Evolutionary conservation across 306 rosid species (phyloP).

Genomic region (Cicer cuneatum): DNA sequence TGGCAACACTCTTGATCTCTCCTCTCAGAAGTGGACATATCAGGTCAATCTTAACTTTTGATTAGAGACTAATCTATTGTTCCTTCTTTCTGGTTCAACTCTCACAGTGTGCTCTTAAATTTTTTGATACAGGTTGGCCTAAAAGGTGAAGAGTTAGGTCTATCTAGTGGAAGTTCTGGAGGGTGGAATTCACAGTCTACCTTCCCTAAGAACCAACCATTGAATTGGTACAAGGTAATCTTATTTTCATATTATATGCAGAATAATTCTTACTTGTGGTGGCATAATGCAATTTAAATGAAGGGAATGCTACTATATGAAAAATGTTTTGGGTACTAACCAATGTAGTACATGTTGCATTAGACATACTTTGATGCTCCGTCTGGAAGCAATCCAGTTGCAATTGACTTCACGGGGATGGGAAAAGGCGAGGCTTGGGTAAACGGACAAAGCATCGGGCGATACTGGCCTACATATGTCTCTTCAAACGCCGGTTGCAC

Average conservation of each 20-base stretch:
- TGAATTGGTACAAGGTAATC: constrained; percentile 94
- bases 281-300: constrained; percentile 8
- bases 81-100: constrained; percentile 20
- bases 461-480: constrained; percentile 80
- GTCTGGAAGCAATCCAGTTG: constrained; percentile 79
- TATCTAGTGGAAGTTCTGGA: constrained; percentile 67
- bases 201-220: constrained; percentile 79
- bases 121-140: constrained; percentile 78
- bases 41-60: constrained; percentile 64
- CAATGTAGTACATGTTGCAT: constrained; percentile 40
- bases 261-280: background rate
- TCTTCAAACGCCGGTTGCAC: constrained; percentile 66
- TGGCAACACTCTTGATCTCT: constrained; percentile 71
- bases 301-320: background rate
- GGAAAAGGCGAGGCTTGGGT: constrained; percentile 99
- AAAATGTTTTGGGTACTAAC: constrained; percentile 41
- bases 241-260: background rate
- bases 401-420: constrained; percentile 87
- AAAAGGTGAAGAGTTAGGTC: constrained; percentile 76
- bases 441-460: constrained; percentile 95
- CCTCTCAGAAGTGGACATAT: constrained; percentile 88
- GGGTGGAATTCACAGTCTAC: constrained; percentile 69
- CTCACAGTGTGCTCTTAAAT: constrained; percentile 15
- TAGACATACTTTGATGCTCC: constrained; percentile 82
- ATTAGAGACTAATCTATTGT: constrained; percentile 24